phyloP scores from a whole-genome alignment of 78 protist species.

The Mantamonas sphyraenae region DNA sequence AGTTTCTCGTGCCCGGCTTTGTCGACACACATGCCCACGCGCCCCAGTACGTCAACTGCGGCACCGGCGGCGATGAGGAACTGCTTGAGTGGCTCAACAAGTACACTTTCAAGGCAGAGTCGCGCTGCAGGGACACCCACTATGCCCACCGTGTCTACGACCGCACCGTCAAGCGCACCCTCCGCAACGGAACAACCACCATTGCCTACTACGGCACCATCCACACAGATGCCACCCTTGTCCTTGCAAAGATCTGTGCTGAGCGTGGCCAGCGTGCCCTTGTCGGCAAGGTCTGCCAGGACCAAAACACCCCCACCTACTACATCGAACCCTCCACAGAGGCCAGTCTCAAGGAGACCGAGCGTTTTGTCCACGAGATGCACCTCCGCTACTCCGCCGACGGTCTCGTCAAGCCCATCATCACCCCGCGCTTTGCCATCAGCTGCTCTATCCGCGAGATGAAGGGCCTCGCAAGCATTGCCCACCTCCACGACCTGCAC shows the following conservation, averaged over 20 bases:
- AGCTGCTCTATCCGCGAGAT: conserved; percentile 46
- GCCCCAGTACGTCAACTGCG: conserved; percentile 63
- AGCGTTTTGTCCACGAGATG: conserved; percentile 36
- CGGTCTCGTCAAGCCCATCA: too few species aligned
- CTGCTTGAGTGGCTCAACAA: conserved; percentile 78
- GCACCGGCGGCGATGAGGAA: conserved; percentile 62
- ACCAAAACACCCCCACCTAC: neutral
- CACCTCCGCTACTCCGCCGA: too few species aligned
- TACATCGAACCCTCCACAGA: neutral
- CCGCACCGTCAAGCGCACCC: conserved; percentile 37
- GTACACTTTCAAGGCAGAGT: conserved; percentile 77
- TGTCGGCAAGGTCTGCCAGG: conserved; percentile 78
- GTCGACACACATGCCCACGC: conserved; percentile 86
- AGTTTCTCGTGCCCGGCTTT: conserved; percentile 75
- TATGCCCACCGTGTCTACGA: conserved; percentile 57
- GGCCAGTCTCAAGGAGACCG: neutral
- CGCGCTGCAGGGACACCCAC: conserved; percentile 38
- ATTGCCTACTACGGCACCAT: conserved; percentile 70
- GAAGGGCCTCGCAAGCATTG: conserved; percentile 1
- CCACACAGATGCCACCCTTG: conserved; percentile 55
- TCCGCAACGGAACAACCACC: conserved; percentile 74
- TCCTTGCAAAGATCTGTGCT: conserved; percentile 20
- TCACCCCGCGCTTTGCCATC: conserved; percentile 78
- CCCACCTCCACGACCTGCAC: conserved; percentile 1
- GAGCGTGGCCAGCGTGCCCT: conserved; percentile 74